These are phyloP conservation scores for Citrus hindsii DNA, from an alignment of 345 rosid species.

Conservation along the genomic window DNA sequence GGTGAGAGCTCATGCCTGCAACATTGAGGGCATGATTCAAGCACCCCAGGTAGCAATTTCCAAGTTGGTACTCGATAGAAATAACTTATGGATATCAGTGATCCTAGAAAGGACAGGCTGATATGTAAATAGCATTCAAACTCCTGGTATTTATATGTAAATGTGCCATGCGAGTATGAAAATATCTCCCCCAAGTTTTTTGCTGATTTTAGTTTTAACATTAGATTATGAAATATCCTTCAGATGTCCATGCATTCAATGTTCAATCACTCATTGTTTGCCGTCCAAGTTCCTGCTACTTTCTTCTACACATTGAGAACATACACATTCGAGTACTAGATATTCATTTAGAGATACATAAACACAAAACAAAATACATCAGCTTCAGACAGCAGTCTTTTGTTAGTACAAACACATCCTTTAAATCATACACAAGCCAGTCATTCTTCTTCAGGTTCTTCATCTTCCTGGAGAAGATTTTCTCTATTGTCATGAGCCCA, in stretches of 20 bases:
- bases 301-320: background rate
- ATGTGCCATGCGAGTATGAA: no score
- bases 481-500: conserved; percentile 99
- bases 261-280: background rate
- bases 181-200: no score
- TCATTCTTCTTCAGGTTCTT: conserved; percentile 80
- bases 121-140: no score
- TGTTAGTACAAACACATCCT: conserved; percentile 9
- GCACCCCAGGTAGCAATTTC: no score
- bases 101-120: no score
- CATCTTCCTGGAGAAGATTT: conserved; percentile 98
- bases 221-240: no score
- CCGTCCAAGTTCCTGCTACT: background rate
- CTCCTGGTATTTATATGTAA: no score
- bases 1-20: no score
- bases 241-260: background rate
- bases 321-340: background rate
- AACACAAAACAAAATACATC: conserved; percentile 8
- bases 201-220: no score
- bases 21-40: no score
- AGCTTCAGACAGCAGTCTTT: background rate
- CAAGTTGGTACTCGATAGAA: no score
- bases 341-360: background rate
- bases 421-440: background rate
- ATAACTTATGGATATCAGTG: no score